Base-by-base conservation (phyloP, 1,284 basidiomycete genomes). In the Rhodotorula sp. region DNA sequence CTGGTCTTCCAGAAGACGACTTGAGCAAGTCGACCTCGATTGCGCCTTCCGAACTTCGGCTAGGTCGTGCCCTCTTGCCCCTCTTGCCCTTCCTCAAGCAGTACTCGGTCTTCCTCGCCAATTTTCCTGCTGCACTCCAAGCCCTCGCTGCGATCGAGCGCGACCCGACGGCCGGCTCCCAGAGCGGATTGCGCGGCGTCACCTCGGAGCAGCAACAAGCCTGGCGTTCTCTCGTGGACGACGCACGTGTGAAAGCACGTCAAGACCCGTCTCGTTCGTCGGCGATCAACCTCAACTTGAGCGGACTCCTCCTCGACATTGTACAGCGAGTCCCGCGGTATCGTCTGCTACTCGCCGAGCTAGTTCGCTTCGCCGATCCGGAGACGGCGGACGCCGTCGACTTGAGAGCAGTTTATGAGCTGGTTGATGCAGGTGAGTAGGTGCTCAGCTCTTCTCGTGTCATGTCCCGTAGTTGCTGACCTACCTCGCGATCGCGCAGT, bases 291-390 rank as follows among this genome's bases (percentile, higher is more conserved):
- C 68, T 93, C 61, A 89, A 89, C 74, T 83, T 94, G 43, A 84
- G 88, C 20, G 91, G 92, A 76, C 92, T 92, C 88, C 84, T 94
- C n/a, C 84, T 94, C 67, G 91, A 89, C 8, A 88, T 92, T 62
- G 89, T 94, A 1, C 92, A 94, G 81, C 85, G 92, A 60, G 92
- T 92, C 80, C 92, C 92, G 16, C 85, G 92, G 68, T 94, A 93
- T 79, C 84, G 92, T 10, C 84, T 94, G 20, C 83, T 94, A 8
- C 85, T 94, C 62, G 89, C 78, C 80, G 92, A 94, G 77, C 84
- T 94, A 46, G 86, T 92, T 31, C 80, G 81, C 20, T 87, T 86
- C 73, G 91, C 90, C 4, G 85, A 87, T 58, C 80, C 83, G 8
- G 86, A 87, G 2, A 88, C 90, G 71, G 83, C 86, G 12, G 91